These are phyloP conservation scores for Juncus effusus DNA, from an alignment of 176 grass and related monocot species.

Conservation along the genomic window DNA sequence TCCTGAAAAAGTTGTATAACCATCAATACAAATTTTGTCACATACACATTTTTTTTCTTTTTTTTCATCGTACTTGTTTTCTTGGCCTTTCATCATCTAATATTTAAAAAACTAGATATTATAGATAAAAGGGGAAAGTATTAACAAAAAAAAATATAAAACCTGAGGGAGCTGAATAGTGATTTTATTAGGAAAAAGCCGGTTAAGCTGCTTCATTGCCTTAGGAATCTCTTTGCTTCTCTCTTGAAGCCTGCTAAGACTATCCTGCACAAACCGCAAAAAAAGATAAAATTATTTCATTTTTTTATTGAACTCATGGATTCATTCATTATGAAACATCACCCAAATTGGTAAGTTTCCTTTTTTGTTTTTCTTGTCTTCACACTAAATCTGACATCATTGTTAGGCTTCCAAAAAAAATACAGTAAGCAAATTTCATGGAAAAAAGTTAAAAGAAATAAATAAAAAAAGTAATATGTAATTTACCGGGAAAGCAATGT, in stretches of 20 bases:
- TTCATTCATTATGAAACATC: too few relatives aligned
- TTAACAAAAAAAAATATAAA: constrained; percentile 30
- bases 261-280: constrained; percentile 54
- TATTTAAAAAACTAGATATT: too few relatives aligned
- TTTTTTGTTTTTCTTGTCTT: too few relatives aligned
- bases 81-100: too few relatives aligned
- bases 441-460: constrained; percentile 19
- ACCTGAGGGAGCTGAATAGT: constrained; percentile 93
- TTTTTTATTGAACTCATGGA: background rate
- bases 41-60: background rate
- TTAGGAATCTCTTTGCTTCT: constrained; percentile 97
- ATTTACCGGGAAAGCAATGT: constrained; percentile 87
- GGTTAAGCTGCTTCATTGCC: constrained; percentile 87
- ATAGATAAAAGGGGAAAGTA: too few relatives aligned
- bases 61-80: too few relatives aligned
- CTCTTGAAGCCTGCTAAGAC: constrained; percentile 84
- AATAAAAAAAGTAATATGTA: constrained; percentile 11
- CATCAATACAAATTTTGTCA: constrained; percentile 5
- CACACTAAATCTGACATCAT: too few relatives aligned
- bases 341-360: too few relatives aligned
- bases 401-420: too few relatives aligned
- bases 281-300: background rate
- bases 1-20: constrained; percentile 47
- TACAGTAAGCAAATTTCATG: background rate
- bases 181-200: constrained; percentile 97